A percentile compares a stretch with the other conserved stretches of the same genome.
These are phyloP conservation scores for Cryptococcus sp. DNA, from an alignment of 1,284 basidiomycete genomes.

Conservation along the genomic window DNA sequence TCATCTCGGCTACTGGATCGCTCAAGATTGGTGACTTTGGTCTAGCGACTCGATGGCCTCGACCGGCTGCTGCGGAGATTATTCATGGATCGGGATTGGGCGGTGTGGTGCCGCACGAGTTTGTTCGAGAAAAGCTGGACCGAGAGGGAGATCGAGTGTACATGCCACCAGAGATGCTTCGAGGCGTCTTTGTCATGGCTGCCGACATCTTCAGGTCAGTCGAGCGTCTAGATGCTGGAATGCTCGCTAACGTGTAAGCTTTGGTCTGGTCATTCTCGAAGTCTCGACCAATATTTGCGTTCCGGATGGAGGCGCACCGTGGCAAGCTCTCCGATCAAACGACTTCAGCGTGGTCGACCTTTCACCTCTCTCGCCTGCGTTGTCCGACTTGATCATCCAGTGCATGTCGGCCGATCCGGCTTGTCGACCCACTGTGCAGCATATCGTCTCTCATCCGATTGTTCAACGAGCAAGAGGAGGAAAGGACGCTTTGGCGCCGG, in stretches of 20 bases:
- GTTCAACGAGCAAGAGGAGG: constrained; percentile 61
- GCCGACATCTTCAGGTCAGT: constrained; percentile 93
- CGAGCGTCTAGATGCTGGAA: not conserved
- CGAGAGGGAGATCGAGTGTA: constrained; percentile 97
- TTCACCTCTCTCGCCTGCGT: constrained; percentile 61
- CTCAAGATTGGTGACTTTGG: constrained; percentile 99
- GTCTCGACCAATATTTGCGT: constrained; percentile 92
- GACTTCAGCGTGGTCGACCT: constrained; percentile 86
- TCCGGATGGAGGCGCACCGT: constrained; percentile 88
- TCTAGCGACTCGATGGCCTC: constrained; percentile 83
- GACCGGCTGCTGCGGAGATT: constrained; percentile 47
- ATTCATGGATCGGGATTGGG: constrained; percentile 45
- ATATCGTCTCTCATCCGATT: constrained; percentile 61
- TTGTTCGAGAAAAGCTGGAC: constrained; percentile 56
- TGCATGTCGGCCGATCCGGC: constrained; percentile 74
- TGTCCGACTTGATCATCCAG: constrained; percentile 63
- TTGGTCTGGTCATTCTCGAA: constrained; percentile 94
- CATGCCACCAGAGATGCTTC: constrained; percentile 94
- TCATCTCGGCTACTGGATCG: constrained; percentile 79
- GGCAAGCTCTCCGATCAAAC: constrained; percentile 88
- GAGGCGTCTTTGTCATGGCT: constrained; percentile 83
- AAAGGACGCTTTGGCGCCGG: constrained; percentile 43
- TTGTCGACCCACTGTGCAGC: constrained; percentile 57
- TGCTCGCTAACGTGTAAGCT: constrained; percentile 49
- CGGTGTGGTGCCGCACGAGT: constrained; percentile 22